Percentiles rank a stretch among this genome's conserved stretches.
Conservation (phyloP, 192 early-diverging fungal species). For the Allomyces macrogynus region DNA sequence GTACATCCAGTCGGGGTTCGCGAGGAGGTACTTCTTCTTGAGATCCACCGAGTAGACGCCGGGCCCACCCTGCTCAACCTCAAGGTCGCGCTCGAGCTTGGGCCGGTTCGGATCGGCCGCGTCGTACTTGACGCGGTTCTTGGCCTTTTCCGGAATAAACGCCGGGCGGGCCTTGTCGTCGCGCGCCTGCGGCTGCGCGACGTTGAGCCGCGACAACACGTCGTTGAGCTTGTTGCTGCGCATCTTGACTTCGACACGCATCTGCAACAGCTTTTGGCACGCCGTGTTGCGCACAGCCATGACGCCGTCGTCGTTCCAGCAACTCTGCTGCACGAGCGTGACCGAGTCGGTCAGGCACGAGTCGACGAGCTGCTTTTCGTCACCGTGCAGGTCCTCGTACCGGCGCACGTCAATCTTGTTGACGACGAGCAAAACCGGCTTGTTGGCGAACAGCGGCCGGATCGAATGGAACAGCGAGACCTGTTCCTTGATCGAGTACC, state of each 20-base stretch:
- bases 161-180: constrained; percentile 68
- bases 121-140: constrained; percentile 52
- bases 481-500: constrained; percentile 87
- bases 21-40: constrained; percentile 76
- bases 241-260: constrained; percentile 89
- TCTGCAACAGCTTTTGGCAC: constrained; percentile 79
- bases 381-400: constrained; percentile 52
- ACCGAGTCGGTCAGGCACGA: constrained; percentile 27
- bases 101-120: constrained; percentile 58
- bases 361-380: constrained; percentile 55
- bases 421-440: constrained; percentile 81
- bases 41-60: constrained; percentile 93
- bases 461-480: constrained; percentile 77
- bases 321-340: constrained; percentile 61
- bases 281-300: constrained; percentile 86
- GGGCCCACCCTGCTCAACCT: constrained; percentile 72
- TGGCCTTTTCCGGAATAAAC: constrained; percentile 55
- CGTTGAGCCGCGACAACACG: constrained; percentile 88
- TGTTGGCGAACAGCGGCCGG: constrained; percentile 96
- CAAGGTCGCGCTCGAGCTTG: constrained; percentile 75
- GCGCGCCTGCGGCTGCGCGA: constrained; percentile 68
- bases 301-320: constrained; percentile 86
- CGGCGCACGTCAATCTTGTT: constrained; percentile 89
- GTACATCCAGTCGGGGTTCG: constrained; percentile 79
- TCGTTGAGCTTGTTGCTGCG: constrained; percentile 66